Evolutionary conservation across 108 stramenopile genomes (phyloP).

Genomic region (Fragilaria crotonensis): DNA sequence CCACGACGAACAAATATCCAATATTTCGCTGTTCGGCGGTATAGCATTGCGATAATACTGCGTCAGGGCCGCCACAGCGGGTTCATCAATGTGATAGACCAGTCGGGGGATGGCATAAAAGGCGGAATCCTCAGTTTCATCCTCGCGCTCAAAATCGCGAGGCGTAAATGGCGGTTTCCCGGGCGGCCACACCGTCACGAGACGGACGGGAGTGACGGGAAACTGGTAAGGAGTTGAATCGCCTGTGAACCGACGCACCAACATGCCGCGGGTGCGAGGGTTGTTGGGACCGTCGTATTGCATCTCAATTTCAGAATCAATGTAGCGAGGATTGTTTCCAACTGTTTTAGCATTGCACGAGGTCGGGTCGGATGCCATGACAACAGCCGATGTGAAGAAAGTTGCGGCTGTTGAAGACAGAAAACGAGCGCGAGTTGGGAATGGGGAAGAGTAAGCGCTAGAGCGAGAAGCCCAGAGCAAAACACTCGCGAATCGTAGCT

Average conservation of each 20-base stretch:
- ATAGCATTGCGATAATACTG: slow-evolving; percentile 89
- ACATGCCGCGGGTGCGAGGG: slow-evolving; percentile 65
- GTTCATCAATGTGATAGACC: slow-evolving; percentile 92
- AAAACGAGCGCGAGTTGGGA: slow-evolving; percentile 24
- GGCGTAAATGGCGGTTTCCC: slow-evolving; percentile 56
- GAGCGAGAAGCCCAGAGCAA: no score
- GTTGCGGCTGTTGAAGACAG: slow-evolving; percentile 39
- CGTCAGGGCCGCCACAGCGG: slow-evolving; percentile 71
- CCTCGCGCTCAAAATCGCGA: slow-evolving; percentile 81
- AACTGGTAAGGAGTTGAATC: slow-evolving; percentile 77
- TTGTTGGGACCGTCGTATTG: slow-evolving; percentile 39
- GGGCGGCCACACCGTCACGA: slow-evolving; percentile 84
- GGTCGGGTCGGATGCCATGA: slow-evolving; percentile 19
- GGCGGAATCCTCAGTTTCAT: slow-evolving; percentile 64
- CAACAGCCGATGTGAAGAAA: slow-evolving; percentile 23
- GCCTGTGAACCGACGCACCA: slow-evolving; percentile 75
- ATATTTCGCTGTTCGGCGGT: slow-evolving; percentile 51
- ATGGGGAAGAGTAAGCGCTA: neutral
- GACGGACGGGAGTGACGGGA: slow-evolving; percentile 41
- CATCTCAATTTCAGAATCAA: slow-evolving; percentile 78
- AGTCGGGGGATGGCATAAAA: slow-evolving; percentile 87
- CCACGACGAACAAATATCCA: slow-evolving; percentile 96
- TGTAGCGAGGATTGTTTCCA: slow-evolving; percentile 58
- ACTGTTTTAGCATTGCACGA: slow-evolving; percentile 17
- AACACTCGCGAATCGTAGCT: no score